These are phyloP conservation scores for Ramicandelaber brevisporus DNA, from an alignment of 192 early-diverging fungal species.

Conservation along the genomic window DNA sequence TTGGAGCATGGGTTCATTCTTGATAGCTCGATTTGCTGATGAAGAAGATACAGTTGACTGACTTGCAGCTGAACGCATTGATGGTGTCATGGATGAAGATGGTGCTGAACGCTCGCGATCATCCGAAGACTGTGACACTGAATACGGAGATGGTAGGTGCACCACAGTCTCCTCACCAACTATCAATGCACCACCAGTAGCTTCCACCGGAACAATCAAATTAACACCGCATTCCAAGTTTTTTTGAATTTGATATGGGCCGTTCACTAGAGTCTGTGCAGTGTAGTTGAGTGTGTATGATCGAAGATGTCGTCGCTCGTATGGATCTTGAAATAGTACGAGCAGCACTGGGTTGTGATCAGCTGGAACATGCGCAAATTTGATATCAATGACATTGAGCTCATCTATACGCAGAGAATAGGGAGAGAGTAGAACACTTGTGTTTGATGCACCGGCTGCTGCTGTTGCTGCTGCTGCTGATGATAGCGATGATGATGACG, in stretches of 20 bases:
- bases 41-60: too few species aligned
- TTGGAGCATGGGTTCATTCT: too few species aligned
- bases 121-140: too few species aligned
- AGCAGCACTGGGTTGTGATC: background rate
- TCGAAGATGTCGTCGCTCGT: background rate
- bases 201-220: slow-evolving; percentile 1
- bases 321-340: background rate
- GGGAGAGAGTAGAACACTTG: slow-evolving; percentile 1
- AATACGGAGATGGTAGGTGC: too few species aligned
- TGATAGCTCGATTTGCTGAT: too few species aligned
- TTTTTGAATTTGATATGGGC: too few species aligned
- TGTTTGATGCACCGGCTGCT: background rate
- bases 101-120: too few species aligned
- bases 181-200: background rate
- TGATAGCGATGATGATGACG: background rate
- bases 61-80: too few species aligned
- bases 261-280: background rate
- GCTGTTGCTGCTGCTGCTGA: background rate
- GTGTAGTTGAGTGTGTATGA: slow-evolving; percentile 1
- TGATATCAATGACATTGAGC: background rate
- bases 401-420: slow-evolving; percentile 1
- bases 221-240: slow-evolving; percentile 2
- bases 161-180: slow-evolving; percentile 1
- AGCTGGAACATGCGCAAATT: background rate
- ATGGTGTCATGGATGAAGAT: too few species aligned